Evolutionary conservation across 1,284 basidiomycete genomes (phyloP).

Genomic region (Schizophyllum commune): DNA sequence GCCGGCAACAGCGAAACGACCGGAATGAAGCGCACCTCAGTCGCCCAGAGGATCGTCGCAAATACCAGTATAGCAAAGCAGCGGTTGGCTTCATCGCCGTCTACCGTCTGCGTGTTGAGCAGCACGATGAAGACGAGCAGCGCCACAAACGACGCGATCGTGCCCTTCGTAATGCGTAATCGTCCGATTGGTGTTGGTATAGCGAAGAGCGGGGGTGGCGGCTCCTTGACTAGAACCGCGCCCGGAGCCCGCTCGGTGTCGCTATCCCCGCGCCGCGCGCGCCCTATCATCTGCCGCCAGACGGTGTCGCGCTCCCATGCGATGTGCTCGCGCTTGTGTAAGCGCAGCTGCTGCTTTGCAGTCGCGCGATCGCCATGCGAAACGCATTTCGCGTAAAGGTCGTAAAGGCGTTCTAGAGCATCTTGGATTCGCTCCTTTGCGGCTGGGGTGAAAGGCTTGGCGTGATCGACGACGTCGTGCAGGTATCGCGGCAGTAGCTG

Average conservation of each 20-base stretch:
- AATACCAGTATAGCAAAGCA: constrained; percentile 90
- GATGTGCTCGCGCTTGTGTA: constrained; percentile 88
- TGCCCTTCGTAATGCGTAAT: constrained; percentile 59
- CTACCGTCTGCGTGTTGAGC: constrained; percentile 54
- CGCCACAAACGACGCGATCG: constrained; percentile 52
- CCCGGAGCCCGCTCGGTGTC: constrained; percentile 30
- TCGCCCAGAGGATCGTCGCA: constrained; percentile 94
- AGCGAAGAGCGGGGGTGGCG: constrained; percentile 11
- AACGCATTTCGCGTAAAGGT: constrained; percentile 84
- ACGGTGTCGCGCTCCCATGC: constrained; percentile 95
- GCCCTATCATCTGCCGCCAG: constrained; percentile 96
- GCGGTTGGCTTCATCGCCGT: constrained; percentile 75
- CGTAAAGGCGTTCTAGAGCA: constrained; percentile 56
- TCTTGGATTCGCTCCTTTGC: constrained; percentile 62
- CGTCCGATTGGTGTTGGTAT: constrained; percentile 8
- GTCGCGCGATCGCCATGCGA: constrained; percentile 65
- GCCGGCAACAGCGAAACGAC: not conserved
- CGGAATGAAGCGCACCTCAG: constrained; percentile 56
- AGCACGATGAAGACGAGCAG: constrained; percentile 50
- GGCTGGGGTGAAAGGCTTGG: constrained; percentile 59
- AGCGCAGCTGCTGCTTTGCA: constrained; percentile 78
- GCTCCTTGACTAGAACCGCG: constrained; percentile 44
- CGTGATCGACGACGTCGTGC: constrained; percentile 63
- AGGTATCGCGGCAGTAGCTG: constrained; percentile 83
- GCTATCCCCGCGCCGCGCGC: constrained; percentile 65